Evolutionary conservation across 2,329 filamentous ascomycete species (phyloP).

Genomic region (Periconia sp.): DNA sequence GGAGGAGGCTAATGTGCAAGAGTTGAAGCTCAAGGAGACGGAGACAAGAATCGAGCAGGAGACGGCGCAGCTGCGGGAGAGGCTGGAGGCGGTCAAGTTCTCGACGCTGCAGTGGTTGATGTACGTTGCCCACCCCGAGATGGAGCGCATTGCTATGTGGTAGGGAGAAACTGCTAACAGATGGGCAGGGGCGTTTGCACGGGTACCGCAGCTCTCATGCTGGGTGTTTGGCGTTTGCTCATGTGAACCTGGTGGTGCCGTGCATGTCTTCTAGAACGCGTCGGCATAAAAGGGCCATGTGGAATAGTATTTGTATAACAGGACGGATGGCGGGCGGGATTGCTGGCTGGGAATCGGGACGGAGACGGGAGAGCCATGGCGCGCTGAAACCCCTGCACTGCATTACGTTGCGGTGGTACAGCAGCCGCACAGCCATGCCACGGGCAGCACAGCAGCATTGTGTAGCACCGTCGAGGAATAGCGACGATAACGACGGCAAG

Average conservation of each 20-base stretch:
- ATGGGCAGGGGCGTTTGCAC: constrained; percentile 65
- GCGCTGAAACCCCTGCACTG: constrained; percentile 19
- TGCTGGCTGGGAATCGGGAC: constrained; percentile 10
- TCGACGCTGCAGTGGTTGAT: constrained; percentile 98
- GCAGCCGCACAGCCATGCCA: constrained; percentile 21
- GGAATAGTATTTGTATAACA: constrained; percentile 5
- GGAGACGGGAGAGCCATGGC: constrained; percentile 9
- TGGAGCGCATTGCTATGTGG: background rate
- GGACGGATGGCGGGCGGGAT: constrained; percentile 5
- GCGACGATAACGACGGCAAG: constrained; percentile 21
- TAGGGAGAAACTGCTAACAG: constrained; percentile 31
- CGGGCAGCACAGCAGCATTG: constrained; percentile 18
- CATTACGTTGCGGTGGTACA: constrained; percentile 25
- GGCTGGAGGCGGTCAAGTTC: constrained; percentile 97
- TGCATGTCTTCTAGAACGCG: constrained; percentile 6
- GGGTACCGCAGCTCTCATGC: constrained; percentile 68
- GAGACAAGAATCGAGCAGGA: constrained; percentile 99
- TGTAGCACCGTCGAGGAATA: constrained; percentile 16
- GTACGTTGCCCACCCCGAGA: constrained; percentile 62
- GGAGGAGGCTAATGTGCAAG: constrained; percentile 94
- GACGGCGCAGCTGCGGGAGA: constrained; percentile 85
- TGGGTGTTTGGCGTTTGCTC: constrained; percentile 71
- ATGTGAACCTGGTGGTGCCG: constrained; percentile 55
- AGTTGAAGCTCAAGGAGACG: constrained; percentile 98
- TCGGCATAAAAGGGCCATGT: background rate